Evolutionary conservation across 2,329 filamentous ascomycete genomes (phyloP).

Genomic region (Lasiodiplodia gonubiensis): DNA sequence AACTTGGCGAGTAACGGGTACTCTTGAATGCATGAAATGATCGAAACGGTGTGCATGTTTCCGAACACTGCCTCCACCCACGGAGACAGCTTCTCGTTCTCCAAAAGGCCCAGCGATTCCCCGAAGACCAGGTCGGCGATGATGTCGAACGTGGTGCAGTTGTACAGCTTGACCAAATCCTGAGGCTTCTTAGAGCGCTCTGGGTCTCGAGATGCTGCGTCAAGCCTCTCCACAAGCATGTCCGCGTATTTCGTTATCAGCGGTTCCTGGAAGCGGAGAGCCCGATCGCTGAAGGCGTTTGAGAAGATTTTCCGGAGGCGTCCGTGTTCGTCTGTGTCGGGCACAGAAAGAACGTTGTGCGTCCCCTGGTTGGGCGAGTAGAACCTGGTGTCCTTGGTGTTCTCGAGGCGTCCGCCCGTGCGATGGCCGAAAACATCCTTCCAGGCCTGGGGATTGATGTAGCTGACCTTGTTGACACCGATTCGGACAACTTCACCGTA

Average conservation of each 20-base stretch:
- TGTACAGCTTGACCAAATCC: conserved; percentile 19
- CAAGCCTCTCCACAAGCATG: conserved; percentile 37
- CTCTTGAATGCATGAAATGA: neutral
- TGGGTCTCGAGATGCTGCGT: conserved; percentile 38
- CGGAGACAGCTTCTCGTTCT: conserved; percentile 37
- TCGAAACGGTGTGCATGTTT: conserved; percentile 29
- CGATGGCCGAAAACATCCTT: conserved; percentile 30
- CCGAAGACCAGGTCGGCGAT: conserved; percentile 43
- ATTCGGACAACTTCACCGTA: conserved; percentile 29
- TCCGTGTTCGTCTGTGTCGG: conserved; percentile 32
- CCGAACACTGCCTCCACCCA: conserved; percentile 43
- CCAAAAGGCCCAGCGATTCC: conserved; percentile 40
- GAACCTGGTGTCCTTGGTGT: conserved; percentile 8
- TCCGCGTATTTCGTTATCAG: conserved; percentile 43
- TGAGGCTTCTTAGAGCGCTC: neutral
- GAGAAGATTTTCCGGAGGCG: conserved; percentile 31
- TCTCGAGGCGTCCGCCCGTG: neutral
- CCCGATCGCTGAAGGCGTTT: conserved; percentile 41
- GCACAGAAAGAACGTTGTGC: neutral
- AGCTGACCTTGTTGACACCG: conserved; percentile 14
- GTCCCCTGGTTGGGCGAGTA: neutral
- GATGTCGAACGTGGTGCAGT: conserved; percentile 40
- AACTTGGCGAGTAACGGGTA: neutral
- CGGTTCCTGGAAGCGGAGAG: conserved; percentile 38
- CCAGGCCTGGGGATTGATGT: conserved; percentile 25